A percentile compares a stretch with the other conserved stretches of the same genome.
Evolutionary conservation across 2,329 filamentous ascomycete species (phyloP).

Genomic region (Calonectria naviculata): DNA sequence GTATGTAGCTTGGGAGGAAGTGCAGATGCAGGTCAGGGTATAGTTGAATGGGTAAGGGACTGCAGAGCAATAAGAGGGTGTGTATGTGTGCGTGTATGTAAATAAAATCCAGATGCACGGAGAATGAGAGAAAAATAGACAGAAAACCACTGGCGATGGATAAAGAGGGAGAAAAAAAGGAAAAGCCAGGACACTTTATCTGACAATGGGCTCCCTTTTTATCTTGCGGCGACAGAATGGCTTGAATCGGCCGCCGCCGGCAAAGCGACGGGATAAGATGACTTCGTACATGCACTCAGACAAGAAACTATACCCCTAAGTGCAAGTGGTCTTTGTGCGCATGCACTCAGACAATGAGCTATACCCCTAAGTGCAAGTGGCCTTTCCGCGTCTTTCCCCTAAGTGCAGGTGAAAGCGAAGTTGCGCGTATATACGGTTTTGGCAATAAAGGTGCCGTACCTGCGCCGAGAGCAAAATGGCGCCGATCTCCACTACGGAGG

Average conservation of each 20-base stretch:
- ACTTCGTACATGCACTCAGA: constrained; percentile 9
- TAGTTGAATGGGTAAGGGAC: neutral
- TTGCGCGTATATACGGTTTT: constrained; percentile 7
- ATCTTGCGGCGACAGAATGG: constrained; percentile 23
- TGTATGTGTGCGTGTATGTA: neutral
- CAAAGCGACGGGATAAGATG: constrained; percentile 13
- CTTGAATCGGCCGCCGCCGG: constrained; percentile 41
- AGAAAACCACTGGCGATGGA: neutral
- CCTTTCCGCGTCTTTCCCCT: constrained; percentile 9
- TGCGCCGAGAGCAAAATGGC: constrained; percentile 10
- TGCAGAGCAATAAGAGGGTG: neutral
- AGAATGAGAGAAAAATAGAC: neutral
- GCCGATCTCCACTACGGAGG: constrained; percentile 2
- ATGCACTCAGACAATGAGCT: constrained; percentile 13
- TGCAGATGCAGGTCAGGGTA: constrained; percentile 6
- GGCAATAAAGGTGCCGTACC: constrained; percentile 3
- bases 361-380: constrained; percentile 14
- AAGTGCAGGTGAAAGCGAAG: constrained; percentile 19
- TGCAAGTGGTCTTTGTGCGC: constrained; percentile 23
- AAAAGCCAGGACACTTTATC: constrained; percentile 25
- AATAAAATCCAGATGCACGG: neutral
- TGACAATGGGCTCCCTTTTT: constrained; percentile 24
- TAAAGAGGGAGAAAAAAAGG: neutral
- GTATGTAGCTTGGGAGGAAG: constrained; percentile 9
- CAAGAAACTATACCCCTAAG: constrained; percentile 8